Evolutionary conservation across 768 basidiomycete genomes (phyloP), one percentile per base, ranked within the genome.

Genomic region (Tulasnella sp.): DNA sequence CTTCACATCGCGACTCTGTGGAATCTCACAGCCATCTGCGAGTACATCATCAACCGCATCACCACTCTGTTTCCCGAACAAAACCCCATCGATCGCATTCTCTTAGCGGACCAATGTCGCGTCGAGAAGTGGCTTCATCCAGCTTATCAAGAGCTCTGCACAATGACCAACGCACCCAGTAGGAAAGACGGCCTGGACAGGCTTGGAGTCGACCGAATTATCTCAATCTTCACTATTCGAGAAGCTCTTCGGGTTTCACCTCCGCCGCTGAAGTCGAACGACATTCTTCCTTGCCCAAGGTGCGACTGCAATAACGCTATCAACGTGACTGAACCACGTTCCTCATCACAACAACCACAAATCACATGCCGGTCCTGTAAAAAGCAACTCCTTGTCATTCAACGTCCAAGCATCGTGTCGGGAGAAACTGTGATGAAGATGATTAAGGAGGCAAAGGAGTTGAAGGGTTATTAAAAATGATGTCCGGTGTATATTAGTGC

Each of bases 1-100:
- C 56, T 58, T 3, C 56, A 58, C 26, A 42, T 58, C 15, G 56
- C 56, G 43, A 58, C 56, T n/a, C 44, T 58, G 56, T 58, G 56
- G 56, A 26, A 13, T 19, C 48, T 47, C 23, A 38, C 44, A n/a
- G 44, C 23, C 17, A 11, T 58, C 56, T 15, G 56, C 26, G 23
- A 45, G 5, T 23, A 26, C 7, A 38, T 38, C 44, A 30, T 58
- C 23, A 13, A 13, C 3, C 24, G 32, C 1, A 49, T 58, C 26
- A 45, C 44, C 42, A 32, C n/a, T 4, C 9, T 1, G 3, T 27
- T n/a, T 13, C 17, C 24, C n/a, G 7, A 4, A 21, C n/a, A n/a
- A 8, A 38, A 58, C 15, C 45, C 56, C 19, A 21, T 58, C 10
- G 56, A 58, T 4, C 24, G 44, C 38, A 27, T 58, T 17, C 26